Percentiles rank a stretch among this genome's conserved stretches.
phyloP scores from a whole-genome alignment of 73 alveolate species.

The Uronychia setigera region DNA sequence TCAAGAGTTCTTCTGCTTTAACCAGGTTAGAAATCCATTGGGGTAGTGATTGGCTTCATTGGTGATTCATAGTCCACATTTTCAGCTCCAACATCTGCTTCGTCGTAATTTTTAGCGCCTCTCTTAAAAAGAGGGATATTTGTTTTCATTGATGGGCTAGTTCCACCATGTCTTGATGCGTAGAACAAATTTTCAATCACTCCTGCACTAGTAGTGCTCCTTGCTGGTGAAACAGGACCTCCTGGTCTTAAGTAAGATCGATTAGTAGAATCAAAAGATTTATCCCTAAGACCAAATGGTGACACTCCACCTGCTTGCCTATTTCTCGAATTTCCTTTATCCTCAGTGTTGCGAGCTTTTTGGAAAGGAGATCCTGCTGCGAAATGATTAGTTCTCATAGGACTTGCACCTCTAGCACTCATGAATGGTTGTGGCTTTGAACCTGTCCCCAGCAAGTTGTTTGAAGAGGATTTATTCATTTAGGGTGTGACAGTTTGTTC shows the following conservation, averaged over 20 bases:
- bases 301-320: too few relatives aligned
- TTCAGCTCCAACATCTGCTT: not conserved
- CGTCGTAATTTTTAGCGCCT: not conserved
- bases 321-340: too few relatives aligned
- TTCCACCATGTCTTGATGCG: not conserved
- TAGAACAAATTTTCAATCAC: not conserved
- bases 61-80: not conserved
- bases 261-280: too few relatives aligned
- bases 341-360: not conserved
- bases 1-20: not conserved
- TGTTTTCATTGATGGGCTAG: not conserved
- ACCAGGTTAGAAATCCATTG: not conserved
- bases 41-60: not conserved
- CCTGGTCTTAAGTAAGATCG: too few relatives aligned
- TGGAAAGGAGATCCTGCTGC: not conserved
- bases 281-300: too few relatives aligned
- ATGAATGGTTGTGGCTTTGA: not conserved
- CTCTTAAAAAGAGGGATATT: not conserved
- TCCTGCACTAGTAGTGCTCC: constrained; percentile 1
- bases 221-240: not conserved
- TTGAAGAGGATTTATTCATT: not conserved
- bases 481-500: not conserved
- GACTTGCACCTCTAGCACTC: constrained; percentile 1
- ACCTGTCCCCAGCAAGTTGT: not conserved
- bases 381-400: not conserved